phyloP scores from a whole-genome alignment of 805 yeast genomes.

The Saccharomycopsis sp. region DNA sequence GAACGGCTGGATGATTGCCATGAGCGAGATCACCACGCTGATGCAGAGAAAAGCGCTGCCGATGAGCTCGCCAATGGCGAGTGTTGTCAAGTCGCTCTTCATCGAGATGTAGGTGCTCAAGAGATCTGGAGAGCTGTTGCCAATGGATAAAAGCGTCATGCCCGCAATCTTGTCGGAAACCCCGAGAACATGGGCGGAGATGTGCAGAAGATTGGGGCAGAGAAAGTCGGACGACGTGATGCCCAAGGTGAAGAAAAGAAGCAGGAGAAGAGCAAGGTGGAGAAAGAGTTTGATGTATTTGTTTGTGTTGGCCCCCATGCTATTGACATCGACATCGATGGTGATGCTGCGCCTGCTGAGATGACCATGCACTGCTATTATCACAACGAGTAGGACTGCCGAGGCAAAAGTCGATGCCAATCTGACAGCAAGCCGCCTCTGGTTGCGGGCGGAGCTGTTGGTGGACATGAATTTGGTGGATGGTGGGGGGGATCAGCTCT shows the following conservation, averaged over 20 bases:
- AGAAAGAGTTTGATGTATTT: neutral
- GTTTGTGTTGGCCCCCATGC: no score
- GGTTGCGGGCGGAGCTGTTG: no score
- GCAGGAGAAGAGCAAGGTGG: slow-evolving; percentile 17
- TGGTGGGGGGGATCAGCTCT: no score
- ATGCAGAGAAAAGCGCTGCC: slow-evolving; percentile 83
- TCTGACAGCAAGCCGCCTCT: no score
- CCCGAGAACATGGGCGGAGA: slow-evolving; percentile 46
- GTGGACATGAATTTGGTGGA: no score
- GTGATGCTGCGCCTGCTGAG: no score
- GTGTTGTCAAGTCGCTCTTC: slow-evolving; percentile 53
- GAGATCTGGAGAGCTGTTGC: slow-evolving; percentile 89
- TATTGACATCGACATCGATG: no score
- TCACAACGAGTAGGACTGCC: no score
- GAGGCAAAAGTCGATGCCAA: no score
- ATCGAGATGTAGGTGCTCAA: slow-evolving; percentile 78
- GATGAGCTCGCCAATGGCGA: slow-evolving; percentile 81
- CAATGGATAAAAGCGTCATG: slow-evolving; percentile 77
- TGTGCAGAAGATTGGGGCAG: slow-evolving; percentile 64
- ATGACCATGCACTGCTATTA: no score
- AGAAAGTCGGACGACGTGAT: slow-evolving; percentile 72
- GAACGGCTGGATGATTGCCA: slow-evolving; percentile 62
- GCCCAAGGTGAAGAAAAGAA: slow-evolving; percentile 58
- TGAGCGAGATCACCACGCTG: slow-evolving; percentile 70
- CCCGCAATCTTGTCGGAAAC: slow-evolving; percentile 78